Evolutionary conservation across 2,329 filamentous ascomycete species (phyloP), one percentile per base, ranked within the genome.

Genomic region (Monosporascus sp.): DNA sequence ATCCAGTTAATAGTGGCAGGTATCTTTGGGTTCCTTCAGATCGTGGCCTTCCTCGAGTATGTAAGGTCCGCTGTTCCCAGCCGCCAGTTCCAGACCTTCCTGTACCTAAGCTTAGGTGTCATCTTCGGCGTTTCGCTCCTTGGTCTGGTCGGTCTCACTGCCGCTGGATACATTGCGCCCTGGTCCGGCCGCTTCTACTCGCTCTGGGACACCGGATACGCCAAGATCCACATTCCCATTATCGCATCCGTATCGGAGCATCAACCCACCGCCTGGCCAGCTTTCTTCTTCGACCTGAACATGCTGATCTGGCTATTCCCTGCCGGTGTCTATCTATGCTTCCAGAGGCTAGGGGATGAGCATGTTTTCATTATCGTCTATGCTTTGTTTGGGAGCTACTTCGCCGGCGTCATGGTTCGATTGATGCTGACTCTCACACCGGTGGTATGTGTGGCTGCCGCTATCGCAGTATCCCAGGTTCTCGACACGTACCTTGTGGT

Each of bases 201-300:
- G 22, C 85, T 99, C 34, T 99, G 93, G 91, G 95, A 99, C 71
- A 99, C 94, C 6, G 88, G 91, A 64, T 99, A 99, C 69, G 94
- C 94, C 66, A 99, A 99, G 81, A 95, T 97, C 59, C 94, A 99
- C 69, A 99, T 99, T 69, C 94, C 94, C 57, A 99, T 99, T 69
- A 99, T 99, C 71, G 94, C 94, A 3, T 99, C 94, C n/a, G 94
- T 99, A 47, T 99, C 94, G 1, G 94, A 99, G 76, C 94, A 99
- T 77, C 94, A 99, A 76, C 94, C 94, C 52, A 99, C 94, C 38
- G 94, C 94, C 44, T 99, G 94, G 94, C 94, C 94, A 2, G 91
- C 95, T 17, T 99, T 97, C 81, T 99, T 99, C 79, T 99, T 99
- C 72, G 94, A 99, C 67, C 81, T 99, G 64, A 97, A 96, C 78